Evolutionary conservation across 306 rosid species (phyloP), one percentile per base, ranked within the genome.

Genomic region (Vigna radiata): DNA sequence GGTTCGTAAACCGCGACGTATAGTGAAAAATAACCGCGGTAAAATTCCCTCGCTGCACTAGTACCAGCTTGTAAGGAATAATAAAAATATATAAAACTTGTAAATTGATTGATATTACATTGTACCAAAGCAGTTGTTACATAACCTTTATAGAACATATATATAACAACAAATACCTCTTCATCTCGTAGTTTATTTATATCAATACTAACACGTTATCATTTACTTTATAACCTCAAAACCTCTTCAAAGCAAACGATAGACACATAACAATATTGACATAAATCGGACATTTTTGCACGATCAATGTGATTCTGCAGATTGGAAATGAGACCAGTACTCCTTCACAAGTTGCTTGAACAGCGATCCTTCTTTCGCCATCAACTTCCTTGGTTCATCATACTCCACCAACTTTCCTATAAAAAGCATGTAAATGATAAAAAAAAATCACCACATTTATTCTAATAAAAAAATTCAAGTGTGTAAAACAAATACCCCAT

Each of bases 301-400:
- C 1, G 3, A 49, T 86, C 73, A 90, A 70, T 79, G 80, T 36
- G 82, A 88, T 72, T 80, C 86, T 58, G 87, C 86, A 25, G 87
- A 82, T 41, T 85, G 86, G 48, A 87, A 75, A 81, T 84, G 91
- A 72, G 96, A 90, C 91, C 96, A 90, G 64, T 88, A 90, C 70
- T 90, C 93, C 72, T 88, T 77, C 1, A 89, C 94, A 65, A 89
- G 87, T 82, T 85, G 76, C 50, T 83, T 89, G 18, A 89, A 89
- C 54, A 90, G 60, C 0, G 93, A 90, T 37, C 76, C 93, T 77
- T 87, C 90, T 58, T 73, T 85, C 77, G 83, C 79, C 83, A 88
- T 86, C 46, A 90, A 69, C 19, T 55, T 79, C 85, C 56, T 77
- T 31, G 92, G 96, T 69, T 86, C 89, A 54, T 90, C 92, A 75